A percentile compares a stretch with the other conserved stretches of the same genome.
These are phyloP conservation scores for Solanum chacoense DNA, from an alignment of 305 asterid species.

Conservation along the genomic window DNA sequence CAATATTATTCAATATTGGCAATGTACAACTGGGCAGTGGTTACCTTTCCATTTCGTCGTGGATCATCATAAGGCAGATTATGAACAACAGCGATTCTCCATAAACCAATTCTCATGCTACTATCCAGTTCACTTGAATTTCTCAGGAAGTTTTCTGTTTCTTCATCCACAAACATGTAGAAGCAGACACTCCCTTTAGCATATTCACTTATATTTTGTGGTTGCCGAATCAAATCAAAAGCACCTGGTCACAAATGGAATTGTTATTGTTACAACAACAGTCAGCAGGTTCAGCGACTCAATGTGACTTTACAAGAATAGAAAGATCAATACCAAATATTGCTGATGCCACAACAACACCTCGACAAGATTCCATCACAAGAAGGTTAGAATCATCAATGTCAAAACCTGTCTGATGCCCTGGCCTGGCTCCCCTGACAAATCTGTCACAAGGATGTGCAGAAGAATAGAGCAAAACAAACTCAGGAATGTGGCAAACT, in stretches of 20 bases:
- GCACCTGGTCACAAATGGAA: constrained; percentile 42
- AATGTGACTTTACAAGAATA: neutral
- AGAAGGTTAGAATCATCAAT: constrained; percentile 66
- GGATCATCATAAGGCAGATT: constrained; percentile 77
- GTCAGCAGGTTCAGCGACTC: neutral
- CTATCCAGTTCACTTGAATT: constrained; percentile 48
- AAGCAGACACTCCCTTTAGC: constrained; percentile 52
- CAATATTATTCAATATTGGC: neutral
- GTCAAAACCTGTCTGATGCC: constrained; percentile 68
- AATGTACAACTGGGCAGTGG: neutral
- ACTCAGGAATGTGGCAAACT: neutral
- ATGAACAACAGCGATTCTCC: constrained; percentile 69
- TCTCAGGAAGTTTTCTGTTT: constrained; percentile 47
- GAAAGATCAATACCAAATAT: constrained; percentile 50
- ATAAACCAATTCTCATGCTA: constrained; percentile 53
- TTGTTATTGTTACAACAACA: neutral
- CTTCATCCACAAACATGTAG: constrained; percentile 78
- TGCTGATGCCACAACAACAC: constrained; percentile 80
- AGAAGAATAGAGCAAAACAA: neutral
- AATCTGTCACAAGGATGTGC: constrained; percentile 28
- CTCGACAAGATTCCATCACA: constrained; percentile 72
- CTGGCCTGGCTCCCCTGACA: constrained; percentile 69
- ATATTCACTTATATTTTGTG: constrained; percentile 60
- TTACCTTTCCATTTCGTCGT: constrained; percentile 86
- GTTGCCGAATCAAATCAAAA: constrained; percentile 71